phyloP scores from a whole-genome alignment of 306 rosid genomes.

The Dalbergia oliveri region DNA sequence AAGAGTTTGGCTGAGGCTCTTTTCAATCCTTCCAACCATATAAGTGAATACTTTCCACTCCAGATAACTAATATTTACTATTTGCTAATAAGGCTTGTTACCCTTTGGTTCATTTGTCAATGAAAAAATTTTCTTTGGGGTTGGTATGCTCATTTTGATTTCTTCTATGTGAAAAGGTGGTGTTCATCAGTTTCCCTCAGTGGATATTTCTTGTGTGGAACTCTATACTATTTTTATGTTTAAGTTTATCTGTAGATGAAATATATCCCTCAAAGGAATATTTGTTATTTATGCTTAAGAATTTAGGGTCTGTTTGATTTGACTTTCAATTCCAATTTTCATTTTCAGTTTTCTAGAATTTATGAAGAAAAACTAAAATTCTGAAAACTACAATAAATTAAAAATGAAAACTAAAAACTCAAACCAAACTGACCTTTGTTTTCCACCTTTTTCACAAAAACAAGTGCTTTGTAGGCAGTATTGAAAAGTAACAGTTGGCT shows the following conservation, averaged over 20 bases:
- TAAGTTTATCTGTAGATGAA: not conserved
- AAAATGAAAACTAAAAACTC: too few relatives aligned
- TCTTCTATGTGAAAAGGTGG: not conserved
- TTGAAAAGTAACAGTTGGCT: not conserved
- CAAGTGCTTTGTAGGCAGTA: too few relatives aligned
- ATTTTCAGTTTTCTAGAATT: too few relatives aligned
- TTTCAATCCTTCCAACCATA: not conserved
- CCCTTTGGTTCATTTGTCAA: not conserved
- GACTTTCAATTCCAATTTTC: too few relatives aligned
- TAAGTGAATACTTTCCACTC: not conserved
- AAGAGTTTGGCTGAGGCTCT: not conserved
- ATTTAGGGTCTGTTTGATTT: too few relatives aligned
- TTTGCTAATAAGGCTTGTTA: not conserved
- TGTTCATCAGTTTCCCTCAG: not conserved
- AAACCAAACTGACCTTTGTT: too few relatives aligned
- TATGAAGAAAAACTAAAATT: too few relatives aligned
- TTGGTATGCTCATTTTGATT: not conserved
- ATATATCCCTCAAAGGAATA: not conserved
- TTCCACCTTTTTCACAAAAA: too few relatives aligned
- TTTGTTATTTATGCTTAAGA: not conserved
- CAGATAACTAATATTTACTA: too few relatives aligned
- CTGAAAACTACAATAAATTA: too few relatives aligned
- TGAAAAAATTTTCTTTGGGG: not conserved
- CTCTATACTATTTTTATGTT: not conserved
- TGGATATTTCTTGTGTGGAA: not conserved